A percentile compares a stretch with the other conserved stretches of the same genome.
phyloP scores from a whole-genome alignment of 345 rosid species.

The Moricandia arvensis region DNA sequence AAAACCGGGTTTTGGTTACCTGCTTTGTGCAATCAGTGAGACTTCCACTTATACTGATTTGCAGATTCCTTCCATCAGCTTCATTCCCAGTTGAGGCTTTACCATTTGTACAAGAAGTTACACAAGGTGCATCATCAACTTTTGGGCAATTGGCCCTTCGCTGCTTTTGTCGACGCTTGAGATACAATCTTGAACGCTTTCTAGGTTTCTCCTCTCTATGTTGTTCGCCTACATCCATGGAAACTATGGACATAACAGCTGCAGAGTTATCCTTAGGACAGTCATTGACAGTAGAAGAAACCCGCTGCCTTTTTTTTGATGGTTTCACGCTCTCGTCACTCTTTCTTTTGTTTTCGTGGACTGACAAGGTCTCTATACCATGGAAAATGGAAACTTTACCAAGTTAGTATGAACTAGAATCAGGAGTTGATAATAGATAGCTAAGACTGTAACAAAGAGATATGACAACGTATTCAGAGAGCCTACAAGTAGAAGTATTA shows the following conservation, averaged over 20 bases:
- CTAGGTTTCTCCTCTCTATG: constrained; percentile 10
- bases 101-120: constrained; percentile 20
- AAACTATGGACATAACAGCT: constrained; percentile 6
- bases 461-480: constrained; percentile 9
- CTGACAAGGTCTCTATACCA: constrained; percentile 13
- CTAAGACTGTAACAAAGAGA: neutral
- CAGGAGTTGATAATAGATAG: constrained; percentile 2
- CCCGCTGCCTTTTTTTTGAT: constrained; percentile 27
- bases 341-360: constrained; percentile 25
- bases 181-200: constrained; percentile 36
- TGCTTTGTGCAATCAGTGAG: constrained; percentile 13
- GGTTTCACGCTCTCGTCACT: constrained; percentile 21
- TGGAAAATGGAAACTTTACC: neutral
- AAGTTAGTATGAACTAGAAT: constrained; percentile 7
- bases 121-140: constrained; percentile 9
- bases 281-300: constrained; percentile 23
- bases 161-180: constrained; percentile 35
- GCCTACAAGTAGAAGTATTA: neutral
- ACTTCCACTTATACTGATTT: constrained; percentile 1
- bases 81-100: constrained; percentile 11
- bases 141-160: constrained; percentile 2
- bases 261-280: constrained; percentile 4
- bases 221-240: constrained; percentile 11
- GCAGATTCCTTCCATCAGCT: constrained; percentile 8
- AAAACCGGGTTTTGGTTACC: constrained; percentile 9